phyloP scores from a whole-genome alignment of 2,329 filamentous ascomycete genomes.

The Aspergillus sergii region DNA sequence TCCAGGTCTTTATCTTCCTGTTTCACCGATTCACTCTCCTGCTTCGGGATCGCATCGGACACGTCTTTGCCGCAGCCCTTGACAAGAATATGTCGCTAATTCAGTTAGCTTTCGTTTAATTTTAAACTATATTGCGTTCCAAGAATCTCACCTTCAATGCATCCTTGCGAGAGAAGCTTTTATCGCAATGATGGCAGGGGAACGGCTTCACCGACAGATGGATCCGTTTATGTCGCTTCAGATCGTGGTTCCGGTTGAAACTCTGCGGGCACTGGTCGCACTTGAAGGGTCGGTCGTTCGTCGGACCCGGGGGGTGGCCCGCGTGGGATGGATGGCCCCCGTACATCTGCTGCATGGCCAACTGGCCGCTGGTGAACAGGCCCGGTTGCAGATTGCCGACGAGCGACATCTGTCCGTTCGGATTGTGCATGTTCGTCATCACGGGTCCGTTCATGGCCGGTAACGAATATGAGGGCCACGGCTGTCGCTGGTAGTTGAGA shows the following conservation, averaged over 20 bases:
- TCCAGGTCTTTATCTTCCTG: conserved; percentile 23
- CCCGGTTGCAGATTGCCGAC: conserved; percentile 61
- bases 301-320: conserved; percentile 55
- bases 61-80: conserved; percentile 65
- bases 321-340: conserved; percentile 54
- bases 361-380: conserved; percentile 66
- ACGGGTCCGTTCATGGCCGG: conserved; percentile 68
- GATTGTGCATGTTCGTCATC: conserved; percentile 77
- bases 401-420: conserved; percentile 70
- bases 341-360: conserved; percentile 64
- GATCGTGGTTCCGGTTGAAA: conserved; percentile 94
- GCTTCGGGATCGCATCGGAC: conserved; percentile 10
- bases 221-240: conserved; percentile 94
- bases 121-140: neutral
- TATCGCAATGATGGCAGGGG: conserved; percentile 87
- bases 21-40: conserved; percentile 13
- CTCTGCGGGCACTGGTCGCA: conserved; percentile 91
- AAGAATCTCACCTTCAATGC: conserved; percentile 79
- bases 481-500: conserved; percentile 43
- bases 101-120: neutral
- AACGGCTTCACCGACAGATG: conserved; percentile 95
- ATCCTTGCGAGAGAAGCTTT: conserved; percentile 96
- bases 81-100: conserved; percentile 66
- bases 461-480: conserved; percentile 58
- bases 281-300: conserved; percentile 86